These are phyloP conservation scores for Sideroxylon spinosum DNA, from an alignment of 179 eudicot genomes.

Conservation along the genomic window DNA sequence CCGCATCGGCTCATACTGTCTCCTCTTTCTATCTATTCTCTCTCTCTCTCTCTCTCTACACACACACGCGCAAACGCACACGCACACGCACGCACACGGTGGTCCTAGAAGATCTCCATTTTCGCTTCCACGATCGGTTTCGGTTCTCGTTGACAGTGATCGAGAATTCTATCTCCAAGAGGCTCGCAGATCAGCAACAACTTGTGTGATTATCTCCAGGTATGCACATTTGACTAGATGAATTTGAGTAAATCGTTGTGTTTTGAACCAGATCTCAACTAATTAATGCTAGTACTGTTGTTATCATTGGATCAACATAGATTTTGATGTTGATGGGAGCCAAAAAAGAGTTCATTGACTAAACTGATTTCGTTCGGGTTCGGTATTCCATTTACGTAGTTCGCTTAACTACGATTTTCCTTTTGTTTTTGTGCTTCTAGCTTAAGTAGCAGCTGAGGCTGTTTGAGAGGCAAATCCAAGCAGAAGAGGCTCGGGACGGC, in stretches of 20 bases:
- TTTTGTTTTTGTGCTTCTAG: background rate
- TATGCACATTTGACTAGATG: conserved; percentile 4
- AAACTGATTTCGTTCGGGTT: background rate
- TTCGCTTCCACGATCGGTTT: background rate
- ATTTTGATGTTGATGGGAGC: background rate
- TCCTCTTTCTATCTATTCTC: background rate
- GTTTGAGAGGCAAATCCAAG: conserved; percentile 2
- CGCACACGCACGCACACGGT: background rate
- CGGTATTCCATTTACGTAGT: background rate
- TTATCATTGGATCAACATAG: background rate
- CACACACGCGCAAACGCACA: background rate
- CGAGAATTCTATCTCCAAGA: conserved; percentile 6
- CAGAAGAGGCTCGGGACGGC: conserved; percentile 2
- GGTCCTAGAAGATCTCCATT: background rate
- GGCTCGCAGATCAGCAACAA: background rate
- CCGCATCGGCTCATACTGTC: background rate
- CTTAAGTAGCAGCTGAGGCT: background rate
- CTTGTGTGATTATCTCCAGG: background rate
- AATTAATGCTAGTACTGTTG: background rate
- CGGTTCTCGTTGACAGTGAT: conserved; percentile 12
- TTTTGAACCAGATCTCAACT: conserved; percentile 5
- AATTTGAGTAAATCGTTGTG: background rate
- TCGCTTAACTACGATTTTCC: background rate
- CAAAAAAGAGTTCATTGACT: background rate
- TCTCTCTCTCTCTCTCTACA: conserved; percentile 13